These are phyloP conservation scores for Dendrostoma leiphaemia DNA, from an alignment of 2,329 filamentous ascomycete species.

Conservation along the genomic window DNA sequence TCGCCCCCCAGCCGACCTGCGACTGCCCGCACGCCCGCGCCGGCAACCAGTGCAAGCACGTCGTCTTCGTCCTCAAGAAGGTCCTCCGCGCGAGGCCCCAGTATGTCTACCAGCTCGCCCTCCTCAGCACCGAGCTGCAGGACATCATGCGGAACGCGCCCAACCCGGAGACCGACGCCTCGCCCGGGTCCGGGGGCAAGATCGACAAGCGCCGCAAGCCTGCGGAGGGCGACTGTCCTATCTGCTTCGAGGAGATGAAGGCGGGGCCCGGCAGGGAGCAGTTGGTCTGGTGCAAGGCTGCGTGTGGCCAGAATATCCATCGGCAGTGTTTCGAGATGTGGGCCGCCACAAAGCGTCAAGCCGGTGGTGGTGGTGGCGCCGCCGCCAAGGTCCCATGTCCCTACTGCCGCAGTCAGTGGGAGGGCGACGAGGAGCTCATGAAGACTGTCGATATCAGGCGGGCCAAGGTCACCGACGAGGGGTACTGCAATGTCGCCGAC, in stretches of 20 bases:
- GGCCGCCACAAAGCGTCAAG: constrained; percentile 45
- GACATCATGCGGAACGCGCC: constrained; percentile 57
- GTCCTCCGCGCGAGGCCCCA: constrained; percentile 57
- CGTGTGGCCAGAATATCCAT: constrained; percentile 56
- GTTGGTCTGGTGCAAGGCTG: constrained; percentile 50
- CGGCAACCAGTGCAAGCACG: constrained; percentile 64
- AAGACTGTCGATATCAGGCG: constrained; percentile 40
- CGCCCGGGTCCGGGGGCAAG: constrained; percentile 23
- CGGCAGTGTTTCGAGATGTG: constrained; percentile 53
- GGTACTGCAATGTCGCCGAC: constrained; percentile 61
- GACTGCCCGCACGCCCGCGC: constrained; percentile 52
- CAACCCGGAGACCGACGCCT: constrained; percentile 40
- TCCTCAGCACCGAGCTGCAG: constrained; percentile 56
- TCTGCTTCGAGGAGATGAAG: constrained; percentile 53
- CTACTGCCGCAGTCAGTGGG: constrained; percentile 59
- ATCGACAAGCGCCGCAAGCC: constrained; percentile 44
- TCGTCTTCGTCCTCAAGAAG: constrained; percentile 57
- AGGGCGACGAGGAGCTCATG: constrained; percentile 41
- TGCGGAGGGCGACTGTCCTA: constrained; percentile 53
- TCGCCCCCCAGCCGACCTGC: constrained; percentile 51
- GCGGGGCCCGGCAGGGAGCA: constrained; percentile 29
- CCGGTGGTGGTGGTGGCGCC: constrained; percentile 20
- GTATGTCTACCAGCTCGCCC: constrained; percentile 60
- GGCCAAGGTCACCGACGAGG: constrained; percentile 35
- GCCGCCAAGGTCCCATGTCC: constrained; percentile 53